Evolutionary conservation across 768 basidiomycete genomes (phyloP).

Genomic region (Rhizopogon roseolus): DNA sequence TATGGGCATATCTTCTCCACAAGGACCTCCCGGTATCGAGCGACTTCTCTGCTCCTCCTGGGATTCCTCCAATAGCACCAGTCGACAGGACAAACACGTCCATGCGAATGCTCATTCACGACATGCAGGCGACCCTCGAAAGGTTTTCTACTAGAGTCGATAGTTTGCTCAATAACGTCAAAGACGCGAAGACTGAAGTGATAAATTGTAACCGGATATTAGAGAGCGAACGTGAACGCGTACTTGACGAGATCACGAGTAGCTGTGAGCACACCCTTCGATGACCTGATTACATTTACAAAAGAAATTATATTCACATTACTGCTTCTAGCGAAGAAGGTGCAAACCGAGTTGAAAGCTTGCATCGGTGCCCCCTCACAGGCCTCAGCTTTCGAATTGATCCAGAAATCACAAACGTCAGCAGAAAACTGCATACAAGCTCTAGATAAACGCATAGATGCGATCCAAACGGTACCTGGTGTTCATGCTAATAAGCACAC

Average conservation of each 20-base stretch:
- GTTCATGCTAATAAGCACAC: slow-evolving; percentile 4
- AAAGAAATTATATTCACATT: slow-evolving; percentile 7
- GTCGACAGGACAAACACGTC: slow-evolving; percentile 65
- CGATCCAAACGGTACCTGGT: slow-evolving; percentile 43
- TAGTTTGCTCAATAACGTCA: slow-evolving; percentile 44
- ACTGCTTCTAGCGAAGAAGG: slow-evolving; percentile 48
- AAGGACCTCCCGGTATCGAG: slow-evolving; percentile 30
- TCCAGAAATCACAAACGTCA: slow-evolving; percentile 37
- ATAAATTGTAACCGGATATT: slow-evolving; percentile 50
- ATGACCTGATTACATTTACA: background rate
- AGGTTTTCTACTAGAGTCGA: slow-evolving; percentile 57
- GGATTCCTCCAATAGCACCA: slow-evolving; percentile 38
- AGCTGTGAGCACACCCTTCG: slow-evolving; percentile 38
- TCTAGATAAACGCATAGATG: slow-evolving; percentile 52
- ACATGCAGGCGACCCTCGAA: slow-evolving; percentile 69
- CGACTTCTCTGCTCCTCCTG: slow-evolving; percentile 15
- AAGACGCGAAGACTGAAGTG: slow-evolving; percentile 50
- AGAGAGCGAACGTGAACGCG: slow-evolving; percentile 52
- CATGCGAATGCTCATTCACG: slow-evolving; percentile 67
- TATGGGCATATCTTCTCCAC: slow-evolving; percentile 55
- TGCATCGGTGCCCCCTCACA: slow-evolving; percentile 57
- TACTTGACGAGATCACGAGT: slow-evolving; percentile 51
- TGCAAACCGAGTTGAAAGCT: slow-evolving; percentile 56
- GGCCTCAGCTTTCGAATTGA: slow-evolving; percentile 29
- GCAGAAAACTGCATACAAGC: slow-evolving; percentile 34